Evolutionary conservation across 148 eudicot genomes (phyloP).

Genomic region (Vaccinium macrocarpon): DNA sequence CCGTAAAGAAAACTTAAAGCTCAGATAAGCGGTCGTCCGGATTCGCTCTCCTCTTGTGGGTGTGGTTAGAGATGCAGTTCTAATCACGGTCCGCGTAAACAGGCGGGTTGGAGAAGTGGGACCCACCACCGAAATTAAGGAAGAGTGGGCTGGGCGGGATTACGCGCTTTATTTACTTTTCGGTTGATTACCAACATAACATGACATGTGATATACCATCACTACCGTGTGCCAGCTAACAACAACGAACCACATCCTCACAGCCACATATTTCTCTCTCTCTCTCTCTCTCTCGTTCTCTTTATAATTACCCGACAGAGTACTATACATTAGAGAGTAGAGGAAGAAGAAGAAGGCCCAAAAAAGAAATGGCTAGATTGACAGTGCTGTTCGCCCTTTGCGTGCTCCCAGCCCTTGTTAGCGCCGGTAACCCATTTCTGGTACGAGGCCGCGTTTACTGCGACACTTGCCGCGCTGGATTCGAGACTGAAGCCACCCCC

Average conservation of each 20-base stretch:
- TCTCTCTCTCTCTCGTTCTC: background rate
- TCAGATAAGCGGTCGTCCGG: too few relatives aligned
- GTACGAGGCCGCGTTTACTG: conserved; percentile 61
- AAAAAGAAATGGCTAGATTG: conserved; percentile 33
- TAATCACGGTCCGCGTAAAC: too few relatives aligned
- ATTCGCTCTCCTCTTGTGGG: too few relatives aligned
- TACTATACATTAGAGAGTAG: background rate
- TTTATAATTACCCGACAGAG: background rate
- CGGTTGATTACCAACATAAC: background rate
- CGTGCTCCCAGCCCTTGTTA: conserved; percentile 24
- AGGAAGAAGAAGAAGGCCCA: background rate
- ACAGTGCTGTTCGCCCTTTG: conserved; percentile 28
- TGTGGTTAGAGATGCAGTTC: too few relatives aligned
- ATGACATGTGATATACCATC: conserved; percentile 12
- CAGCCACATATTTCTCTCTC: background rate
- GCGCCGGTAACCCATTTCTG: conserved; percentile 28
- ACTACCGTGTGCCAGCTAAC: conserved; percentile 15
- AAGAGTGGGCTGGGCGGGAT: background rate
- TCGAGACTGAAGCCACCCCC: conserved; percentile 55
- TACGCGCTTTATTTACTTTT: conserved; percentile 10
- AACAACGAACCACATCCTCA: background rate
- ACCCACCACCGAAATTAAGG: conserved; percentile 11
- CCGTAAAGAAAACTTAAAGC: too few relatives aligned
- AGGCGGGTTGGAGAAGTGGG: background rate
- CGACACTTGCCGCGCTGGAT: conserved; percentile 76